phyloP scores from a whole-genome alignment of 1,139 yeast species.

The Candida pseudoviswanathii region DNA sequence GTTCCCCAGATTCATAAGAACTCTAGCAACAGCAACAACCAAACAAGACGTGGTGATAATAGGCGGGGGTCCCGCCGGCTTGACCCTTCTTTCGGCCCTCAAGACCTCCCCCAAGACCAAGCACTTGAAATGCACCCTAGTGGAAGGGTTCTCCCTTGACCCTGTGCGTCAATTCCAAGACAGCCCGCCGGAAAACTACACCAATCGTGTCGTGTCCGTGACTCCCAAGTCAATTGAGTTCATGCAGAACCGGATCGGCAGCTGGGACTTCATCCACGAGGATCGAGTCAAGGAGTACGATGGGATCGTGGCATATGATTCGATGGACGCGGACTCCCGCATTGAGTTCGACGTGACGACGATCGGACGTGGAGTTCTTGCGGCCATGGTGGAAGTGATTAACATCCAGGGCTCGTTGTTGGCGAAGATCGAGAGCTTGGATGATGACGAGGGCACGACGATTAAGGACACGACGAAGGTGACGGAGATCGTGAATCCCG shows the following conservation, averaged over 20 bases:
- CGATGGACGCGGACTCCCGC: slow-evolving; percentile 63
- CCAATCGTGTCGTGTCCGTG: slow-evolving; percentile 82
- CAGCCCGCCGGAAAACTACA: slow-evolving; percentile 60
- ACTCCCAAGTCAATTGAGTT: slow-evolving; percentile 79
- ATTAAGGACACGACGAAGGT: slow-evolving; percentile 71
- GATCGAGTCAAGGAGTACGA: slow-evolving; percentile 81
- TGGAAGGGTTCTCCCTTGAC: slow-evolving; percentile 70
- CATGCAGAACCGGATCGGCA: slow-evolving; percentile 65
- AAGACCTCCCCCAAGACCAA: slow-evolving; percentile 64
- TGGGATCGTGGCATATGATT: slow-evolving; percentile 80
- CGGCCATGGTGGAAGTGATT: slow-evolving; percentile 87
- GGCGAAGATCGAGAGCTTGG: slow-evolving; percentile 55
- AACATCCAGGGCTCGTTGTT: slow-evolving; percentile 78
- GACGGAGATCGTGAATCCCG: slow-evolving; percentile 40
- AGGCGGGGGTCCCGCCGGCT: slow-evolving; percentile 98
- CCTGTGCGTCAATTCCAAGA: slow-evolving; percentile 53
- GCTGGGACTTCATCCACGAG: slow-evolving; percentile 68
- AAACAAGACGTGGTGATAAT: slow-evolving; percentile 77
- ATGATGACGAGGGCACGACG: slow-evolving; percentile 39
- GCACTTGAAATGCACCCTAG: slow-evolving; percentile 62
- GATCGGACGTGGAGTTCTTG: slow-evolving; percentile 46
- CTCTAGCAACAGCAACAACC: slow-evolving; percentile 14
- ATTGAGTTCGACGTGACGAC: slow-evolving; percentile 69
- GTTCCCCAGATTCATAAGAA: slow-evolving; percentile 8
- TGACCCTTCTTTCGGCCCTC: slow-evolving; percentile 80